phyloP scores from a whole-genome alignment of 2,329 filamentous ascomycete species.

The Fusarium algeriense region DNA sequence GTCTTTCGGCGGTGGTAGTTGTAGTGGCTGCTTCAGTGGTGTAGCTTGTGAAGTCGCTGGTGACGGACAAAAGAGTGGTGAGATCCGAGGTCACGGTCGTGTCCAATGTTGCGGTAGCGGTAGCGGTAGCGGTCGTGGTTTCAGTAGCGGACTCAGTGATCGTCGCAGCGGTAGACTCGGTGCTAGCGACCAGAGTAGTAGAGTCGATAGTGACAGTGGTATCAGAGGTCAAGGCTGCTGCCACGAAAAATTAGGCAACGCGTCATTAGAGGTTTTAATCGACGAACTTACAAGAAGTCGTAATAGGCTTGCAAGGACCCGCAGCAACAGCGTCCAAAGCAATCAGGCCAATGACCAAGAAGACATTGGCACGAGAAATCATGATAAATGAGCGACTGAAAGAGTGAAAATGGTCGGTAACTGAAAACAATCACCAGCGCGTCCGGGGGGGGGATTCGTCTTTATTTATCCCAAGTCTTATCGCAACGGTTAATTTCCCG shows the following conservation, averaged over 20 bases:
- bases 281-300: background rate
- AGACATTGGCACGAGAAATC: background rate
- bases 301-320: background rate
- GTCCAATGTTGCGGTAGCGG: background rate
- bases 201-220: background rate
- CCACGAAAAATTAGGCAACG: too few relatives aligned
- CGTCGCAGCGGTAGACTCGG: background rate
- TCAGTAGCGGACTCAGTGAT: background rate
- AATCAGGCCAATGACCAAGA: background rate
- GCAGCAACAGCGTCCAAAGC: background rate
- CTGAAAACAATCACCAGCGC: background rate
- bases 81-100: background rate
- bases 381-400: background rate
- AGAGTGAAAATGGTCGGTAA: background rate
- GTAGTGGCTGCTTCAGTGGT: background rate
- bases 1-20: background rate
- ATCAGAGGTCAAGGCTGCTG: background rate
- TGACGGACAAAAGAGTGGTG: background rate
- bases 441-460: background rate
- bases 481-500: background rate
- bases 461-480: background rate
- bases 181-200: background rate
- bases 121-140: background rate
- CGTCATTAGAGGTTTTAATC: rapidly evolving
- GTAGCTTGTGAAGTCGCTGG: background rate